Evolutionary conservation across 352 stramenopile species (phyloP), one percentile per base, ranked within the genome.

Genomic region (Pythium myriotylum): DNA sequence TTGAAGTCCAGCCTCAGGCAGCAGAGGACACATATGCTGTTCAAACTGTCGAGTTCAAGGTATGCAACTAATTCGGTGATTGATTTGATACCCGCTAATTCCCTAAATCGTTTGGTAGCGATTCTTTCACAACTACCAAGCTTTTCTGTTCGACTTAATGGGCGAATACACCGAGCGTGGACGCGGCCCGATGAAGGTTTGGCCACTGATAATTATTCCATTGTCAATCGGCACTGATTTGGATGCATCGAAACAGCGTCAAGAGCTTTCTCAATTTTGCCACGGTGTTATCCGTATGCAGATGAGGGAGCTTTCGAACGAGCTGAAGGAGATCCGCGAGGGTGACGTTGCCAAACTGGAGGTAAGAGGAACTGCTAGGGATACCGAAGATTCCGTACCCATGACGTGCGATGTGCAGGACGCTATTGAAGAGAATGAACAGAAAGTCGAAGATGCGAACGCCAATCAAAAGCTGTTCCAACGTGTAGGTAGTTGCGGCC

Each of bases 91-190:
- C n/a, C n/a, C n/a, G n/a, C n/a, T n/a, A n/a, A n/a, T n/a, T n/a
- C n/a, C n/a, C n/a, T n/a, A n/a, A n/a, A n/a, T n/a, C n/a, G n/a
- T n/a, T n/a, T n/a, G n/a, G 29, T 10, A 93, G 84, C 72, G 79
- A 22, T 93, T 93, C 55, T 91, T 87, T 53, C 73, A 84, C 46
- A 68, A 85, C 42, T 93, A 91, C 41, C 84, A 93, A 68, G 63
- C 67, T 6, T 74, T 81, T 55, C 46, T 93, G 33, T 82, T 85
- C 48, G 77, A 91, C 26, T 45, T 93, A 24, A 89, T 93, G 67
- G 73, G 75, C 12, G 65, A 81, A 45, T 93, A 88, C 65, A 88
- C 80, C 4, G 79, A 90, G 20, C 76, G 79, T 42, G 84, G 80
- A 6, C 73, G 79, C 40, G 81, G 84, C 8, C 79, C 84, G 12